Evolutionary conservation across 1,284 basidiomycete genomes (phyloP).

Genomic region (Malassezia furfur): DNA sequence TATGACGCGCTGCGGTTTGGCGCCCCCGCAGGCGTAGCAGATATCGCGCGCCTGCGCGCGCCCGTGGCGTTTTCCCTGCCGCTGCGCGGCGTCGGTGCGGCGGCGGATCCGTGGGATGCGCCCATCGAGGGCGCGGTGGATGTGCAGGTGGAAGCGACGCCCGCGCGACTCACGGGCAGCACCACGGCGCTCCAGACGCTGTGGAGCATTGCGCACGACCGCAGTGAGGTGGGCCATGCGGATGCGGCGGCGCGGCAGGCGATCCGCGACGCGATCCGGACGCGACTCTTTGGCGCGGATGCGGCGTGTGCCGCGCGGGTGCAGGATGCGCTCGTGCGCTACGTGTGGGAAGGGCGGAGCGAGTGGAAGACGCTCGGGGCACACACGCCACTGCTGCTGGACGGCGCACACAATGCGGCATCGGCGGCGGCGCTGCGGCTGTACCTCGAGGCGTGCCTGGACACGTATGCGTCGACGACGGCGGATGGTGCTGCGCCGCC

Average conservation of each 20-base stretch:
- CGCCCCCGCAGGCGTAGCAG: not conserved
- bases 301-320: constrained; percentile 20
- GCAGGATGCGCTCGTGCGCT: constrained; percentile 16
- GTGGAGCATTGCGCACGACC: constrained; percentile 37
- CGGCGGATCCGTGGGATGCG: not conserved
- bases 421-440: constrained; percentile 62
- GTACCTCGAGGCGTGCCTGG: constrained; percentile 56
- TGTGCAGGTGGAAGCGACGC: constrained; percentile 25
- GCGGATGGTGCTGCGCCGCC: constrained; percentile 1
- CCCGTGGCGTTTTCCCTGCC: not conserved
- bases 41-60: not conserved
- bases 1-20: not conserved
- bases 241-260: constrained; percentile 25
- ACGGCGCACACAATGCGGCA: constrained; percentile 91
- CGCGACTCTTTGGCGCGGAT: constrained; percentile 27
- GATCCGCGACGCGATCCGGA: constrained; percentile 33
- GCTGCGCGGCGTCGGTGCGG: not conserved
- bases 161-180: constrained; percentile 29
- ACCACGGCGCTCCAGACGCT: constrained; percentile 41
- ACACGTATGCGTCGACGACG: not conserved
- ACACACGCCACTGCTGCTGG: constrained; percentile 56
- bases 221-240: not conserved
- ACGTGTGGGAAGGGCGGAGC: constrained; percentile 70
- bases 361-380: constrained; percentile 57
- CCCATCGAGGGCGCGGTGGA: not conserved